phyloP scores from a whole-genome alignment of 257 asterid genomes.

The Lavandula angustifolia region DNA sequence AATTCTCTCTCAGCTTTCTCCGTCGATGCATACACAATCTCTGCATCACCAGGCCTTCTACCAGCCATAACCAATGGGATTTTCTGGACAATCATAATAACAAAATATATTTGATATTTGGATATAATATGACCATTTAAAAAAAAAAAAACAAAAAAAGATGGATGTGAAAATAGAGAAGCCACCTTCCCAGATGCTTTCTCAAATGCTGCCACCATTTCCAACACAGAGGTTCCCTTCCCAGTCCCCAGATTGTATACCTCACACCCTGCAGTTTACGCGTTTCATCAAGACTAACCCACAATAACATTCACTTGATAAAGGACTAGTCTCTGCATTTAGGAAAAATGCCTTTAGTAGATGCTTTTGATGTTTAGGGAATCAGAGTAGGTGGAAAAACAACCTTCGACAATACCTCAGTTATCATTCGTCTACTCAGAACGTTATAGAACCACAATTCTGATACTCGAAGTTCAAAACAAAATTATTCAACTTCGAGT shows the following conservation, averaged over 20 bases:
- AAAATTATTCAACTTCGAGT: no score
- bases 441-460: no score
- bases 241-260: constrained; percentile 97
- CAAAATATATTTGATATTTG: background rate
- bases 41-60: constrained; percentile 95
- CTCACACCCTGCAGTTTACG: constrained; percentile 69
- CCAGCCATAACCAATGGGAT: constrained; percentile 70
- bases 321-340: background rate
- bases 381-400: no score
- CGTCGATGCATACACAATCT: constrained; percentile 68
- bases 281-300: constrained; percentile 10
- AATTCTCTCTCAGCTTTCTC: constrained; percentile 69
- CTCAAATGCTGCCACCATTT: constrained; percentile 97
- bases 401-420: no score
- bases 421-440: no score
- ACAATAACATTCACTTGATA: background rate
- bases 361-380: no score
- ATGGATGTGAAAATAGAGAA: constrained; percentile 16
- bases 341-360: no score
- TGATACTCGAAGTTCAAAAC: no score
- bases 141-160: no score
- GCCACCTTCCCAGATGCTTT: constrained; percentile 92
- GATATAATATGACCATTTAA: no score
- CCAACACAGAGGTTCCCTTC: constrained; percentile 90
- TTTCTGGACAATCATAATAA: constrained; percentile 42